Evolutionary conservation across 1,139 yeast genomes (phyloP).

Genomic region (Blastobotrys buckinghamii): DNA sequence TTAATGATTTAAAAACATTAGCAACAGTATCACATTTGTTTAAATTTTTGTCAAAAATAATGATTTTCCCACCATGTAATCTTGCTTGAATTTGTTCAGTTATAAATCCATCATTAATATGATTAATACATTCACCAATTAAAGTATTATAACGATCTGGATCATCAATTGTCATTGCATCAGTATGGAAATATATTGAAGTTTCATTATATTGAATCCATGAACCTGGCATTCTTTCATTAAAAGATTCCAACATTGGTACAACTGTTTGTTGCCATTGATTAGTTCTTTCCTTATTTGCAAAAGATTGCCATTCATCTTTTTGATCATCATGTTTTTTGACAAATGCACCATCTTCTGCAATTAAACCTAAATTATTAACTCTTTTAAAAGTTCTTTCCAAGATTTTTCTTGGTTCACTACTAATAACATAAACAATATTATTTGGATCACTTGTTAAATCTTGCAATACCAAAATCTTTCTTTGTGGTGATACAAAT

Average conservation of each 20-base stretch:
- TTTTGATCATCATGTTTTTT: constrained; percentile 33
- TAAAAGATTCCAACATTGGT: constrained; percentile 57
- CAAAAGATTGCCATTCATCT: constrained; percentile 58
- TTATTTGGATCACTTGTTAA: constrained; percentile 50
- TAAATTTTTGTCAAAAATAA: constrained; percentile 22
- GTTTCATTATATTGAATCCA: constrained; percentile 68
- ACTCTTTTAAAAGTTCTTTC: constrained; percentile 64
- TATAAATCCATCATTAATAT: constrained; percentile 70
- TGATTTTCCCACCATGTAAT: constrained; percentile 44
- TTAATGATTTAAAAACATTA: constrained; percentile 17
- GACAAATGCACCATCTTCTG: constrained; percentile 80
- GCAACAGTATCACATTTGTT: constrained; percentile 24
- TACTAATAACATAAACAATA: constrained; percentile 65
- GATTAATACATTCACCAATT: constrained; percentile 81
- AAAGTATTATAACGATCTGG: constrained; percentile 58
- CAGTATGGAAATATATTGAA: constrained; percentile 57
- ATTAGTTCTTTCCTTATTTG: constrained; percentile 41
- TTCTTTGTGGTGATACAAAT: constrained; percentile 31
- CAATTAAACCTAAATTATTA: constrained; percentile 64
- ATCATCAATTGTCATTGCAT: constrained; percentile 41
- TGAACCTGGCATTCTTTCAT: constrained; percentile 78
- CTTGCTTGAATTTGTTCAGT: constrained; percentile 71
- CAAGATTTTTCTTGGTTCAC: constrained; percentile 55
- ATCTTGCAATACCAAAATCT: constrained; percentile 37
- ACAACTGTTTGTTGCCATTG: constrained; percentile 60